These are phyloP conservation scores for Ogataea zsoltii DNA, from an alignment of 805 yeast species.

Conservation along the genomic window DNA sequence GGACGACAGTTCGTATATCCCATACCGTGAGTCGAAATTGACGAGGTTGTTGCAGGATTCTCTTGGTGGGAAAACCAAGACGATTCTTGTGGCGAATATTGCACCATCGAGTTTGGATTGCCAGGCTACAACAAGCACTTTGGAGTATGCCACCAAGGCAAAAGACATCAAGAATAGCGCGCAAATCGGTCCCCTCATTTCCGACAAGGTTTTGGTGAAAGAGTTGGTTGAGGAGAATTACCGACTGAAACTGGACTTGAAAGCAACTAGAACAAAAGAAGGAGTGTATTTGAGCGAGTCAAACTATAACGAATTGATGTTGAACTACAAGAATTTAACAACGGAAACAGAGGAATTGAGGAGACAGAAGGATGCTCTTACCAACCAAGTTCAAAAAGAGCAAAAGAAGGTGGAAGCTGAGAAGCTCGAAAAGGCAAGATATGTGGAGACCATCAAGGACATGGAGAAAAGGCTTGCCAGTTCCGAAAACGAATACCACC, in stretches of 20 bases:
- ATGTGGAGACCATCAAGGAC: conserved; percentile 16
- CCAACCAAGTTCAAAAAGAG: conserved; percentile 36
- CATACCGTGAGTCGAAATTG: conserved; percentile 73
- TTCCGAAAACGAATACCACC: conserved; percentile 35
- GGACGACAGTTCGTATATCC: conserved; percentile 68
- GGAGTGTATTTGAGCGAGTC: conserved; percentile 65
- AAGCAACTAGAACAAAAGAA: conserved; percentile 61
- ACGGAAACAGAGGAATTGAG: conserved; percentile 50
- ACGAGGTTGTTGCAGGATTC: conserved; percentile 77
- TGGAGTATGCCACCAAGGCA: conserved; percentile 59
- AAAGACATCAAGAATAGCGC: conserved; percentile 54
- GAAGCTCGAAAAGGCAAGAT: conserved; percentile 25
- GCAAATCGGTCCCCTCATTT: conserved; percentile 45
- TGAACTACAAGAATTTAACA: conserved; percentile 48
- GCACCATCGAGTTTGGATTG: conserved; percentile 59
- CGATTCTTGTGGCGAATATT: conserved; percentile 83
- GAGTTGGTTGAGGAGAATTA: conserved; percentile 49
- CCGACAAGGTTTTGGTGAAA: conserved; percentile 45
- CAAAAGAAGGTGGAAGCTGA: conserved; percentile 19
- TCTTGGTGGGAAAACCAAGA: conserved; percentile 83
- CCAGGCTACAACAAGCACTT: conserved; percentile 53
- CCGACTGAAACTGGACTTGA: conserved; percentile 50
- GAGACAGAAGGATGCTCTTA: conserved; percentile 41
- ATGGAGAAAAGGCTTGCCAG: conserved; percentile 34
- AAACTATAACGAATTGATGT: conserved; percentile 54